Conservation (phyloP, 805 yeast species). For the Pichia manshurica region DNA sequence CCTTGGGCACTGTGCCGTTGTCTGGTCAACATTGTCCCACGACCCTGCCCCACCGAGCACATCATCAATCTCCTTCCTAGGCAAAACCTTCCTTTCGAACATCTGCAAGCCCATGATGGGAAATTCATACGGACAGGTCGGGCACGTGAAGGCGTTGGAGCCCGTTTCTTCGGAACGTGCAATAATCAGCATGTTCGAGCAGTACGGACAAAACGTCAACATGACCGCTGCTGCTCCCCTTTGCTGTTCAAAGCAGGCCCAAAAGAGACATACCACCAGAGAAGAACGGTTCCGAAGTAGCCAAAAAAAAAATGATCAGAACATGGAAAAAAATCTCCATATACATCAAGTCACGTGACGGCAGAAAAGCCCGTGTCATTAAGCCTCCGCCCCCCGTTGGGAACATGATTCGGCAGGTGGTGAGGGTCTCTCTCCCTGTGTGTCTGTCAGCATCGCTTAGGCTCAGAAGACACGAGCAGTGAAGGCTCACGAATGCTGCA, state of each 20-base stretch:
- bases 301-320: too few species aligned
- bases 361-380: background rate
- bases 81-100: slow-evolving; percentile 76
- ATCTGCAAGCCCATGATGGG: slow-evolving; percentile 79
- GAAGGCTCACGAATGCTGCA: too few species aligned
- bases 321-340: too few species aligned
- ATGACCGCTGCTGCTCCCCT: slow-evolving; percentile 31
- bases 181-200: slow-evolving; percentile 83
- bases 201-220: slow-evolving; percentile 93
- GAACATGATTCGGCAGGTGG: background rate
- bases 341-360: slow-evolving; percentile 1
- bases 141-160: slow-evolving; percentile 71
- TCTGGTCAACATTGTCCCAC: slow-evolving; percentile 98
- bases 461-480: too few species aligned
- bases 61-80: slow-evolving; percentile 90
- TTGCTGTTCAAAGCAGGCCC: too few species aligned
- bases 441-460: too few species aligned
- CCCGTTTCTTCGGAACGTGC: slow-evolving; percentile 49
- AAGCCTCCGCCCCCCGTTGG: background rate
- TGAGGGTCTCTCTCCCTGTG: too few species aligned
- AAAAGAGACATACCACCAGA: too few species aligned
- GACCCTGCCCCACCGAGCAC: slow-evolving; percentile 96
- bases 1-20: slow-evolving; percentile 85
- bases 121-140: slow-evolving; percentile 94
- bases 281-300: too few species aligned